phyloP scores from a whole-genome alignment of 2,329 filamentous ascomycete species.

The Microcera coccophila region DNA sequence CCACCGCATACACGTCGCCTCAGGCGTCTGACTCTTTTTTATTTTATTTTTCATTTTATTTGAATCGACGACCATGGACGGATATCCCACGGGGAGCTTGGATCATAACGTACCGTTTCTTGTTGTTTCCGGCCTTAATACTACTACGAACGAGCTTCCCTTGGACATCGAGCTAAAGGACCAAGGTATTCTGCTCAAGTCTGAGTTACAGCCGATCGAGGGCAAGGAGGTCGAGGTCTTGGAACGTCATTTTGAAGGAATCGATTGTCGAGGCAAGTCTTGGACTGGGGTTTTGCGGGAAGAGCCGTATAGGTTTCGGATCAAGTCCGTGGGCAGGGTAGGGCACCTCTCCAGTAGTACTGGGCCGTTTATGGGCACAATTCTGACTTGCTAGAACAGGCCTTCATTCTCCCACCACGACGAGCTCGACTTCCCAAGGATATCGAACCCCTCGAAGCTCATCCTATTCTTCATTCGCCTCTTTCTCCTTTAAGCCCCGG shows the following conservation, averaged over 20 bases:
- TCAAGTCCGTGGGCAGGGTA: slow-evolving; percentile 79
- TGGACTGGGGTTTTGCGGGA: slow-evolving; percentile 61
- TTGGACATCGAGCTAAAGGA: slow-evolving; percentile 53
- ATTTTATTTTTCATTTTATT: too few species aligned
- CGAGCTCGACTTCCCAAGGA: slow-evolving; percentile 52
- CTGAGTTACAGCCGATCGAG: slow-evolving; percentile 65
- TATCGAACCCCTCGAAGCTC: slow-evolving; percentile 44
- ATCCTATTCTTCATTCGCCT: slow-evolving; percentile 74
- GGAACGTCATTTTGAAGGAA: slow-evolving; percentile 60
- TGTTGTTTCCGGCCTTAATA: slow-evolving; percentile 70
- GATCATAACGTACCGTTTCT: slow-evolving; percentile 84
- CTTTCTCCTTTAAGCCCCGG: slow-evolving; percentile 83
- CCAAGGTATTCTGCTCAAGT: slow-evolving; percentile 60
- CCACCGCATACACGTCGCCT: slow-evolving; percentile 16
- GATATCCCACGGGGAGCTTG: slow-evolving; percentile 73
- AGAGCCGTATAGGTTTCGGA: slow-evolving; percentile 58
- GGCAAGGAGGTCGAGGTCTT: slow-evolving; percentile 62
- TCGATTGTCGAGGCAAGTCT: slow-evolving; percentile 60
- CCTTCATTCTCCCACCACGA: slow-evolving; percentile 54
- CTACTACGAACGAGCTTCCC: slow-evolving; percentile 38
- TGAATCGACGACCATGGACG: slow-evolving; percentile 59
- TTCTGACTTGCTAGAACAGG: slow-evolving; percentile 38
- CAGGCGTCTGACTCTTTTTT: slow-evolving; percentile 21
- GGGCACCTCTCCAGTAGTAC: slow-evolving; percentile 28
- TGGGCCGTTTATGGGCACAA: slow-evolving; percentile 13